phyloP scores from a whole-genome alignment of 2,329 filamentous ascomycete species.

The Curvularia spicifera region DNA sequence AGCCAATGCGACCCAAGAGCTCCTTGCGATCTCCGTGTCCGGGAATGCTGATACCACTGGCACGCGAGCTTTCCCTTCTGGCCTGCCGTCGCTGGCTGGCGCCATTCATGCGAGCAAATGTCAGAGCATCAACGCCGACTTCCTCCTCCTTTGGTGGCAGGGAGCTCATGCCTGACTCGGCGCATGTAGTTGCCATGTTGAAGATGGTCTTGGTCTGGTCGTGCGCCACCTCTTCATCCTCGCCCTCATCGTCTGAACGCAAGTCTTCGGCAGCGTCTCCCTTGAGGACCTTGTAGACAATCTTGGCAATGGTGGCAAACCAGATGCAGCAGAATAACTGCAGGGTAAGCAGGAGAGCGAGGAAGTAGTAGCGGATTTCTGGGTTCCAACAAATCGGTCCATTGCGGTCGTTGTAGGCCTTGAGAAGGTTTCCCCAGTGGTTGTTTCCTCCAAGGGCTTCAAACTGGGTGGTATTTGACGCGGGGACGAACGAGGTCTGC shows the following conservation, averaged over 20 bases:
- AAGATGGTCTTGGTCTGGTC: constrained; percentile 29
- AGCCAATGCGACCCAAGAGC: constrained; percentile 80
- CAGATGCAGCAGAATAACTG: constrained; percentile 83
- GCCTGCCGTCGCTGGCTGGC: constrained; percentile 57
- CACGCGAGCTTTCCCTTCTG: constrained; percentile 58
- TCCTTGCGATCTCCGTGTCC: constrained; percentile 80
- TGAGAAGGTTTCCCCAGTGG: constrained; percentile 66
- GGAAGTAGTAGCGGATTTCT: constrained; percentile 76
- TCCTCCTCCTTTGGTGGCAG: constrained; percentile 69
- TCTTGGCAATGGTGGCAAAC: constrained; percentile 86
- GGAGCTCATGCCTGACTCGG: constrained; percentile 38
- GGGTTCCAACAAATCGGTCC: constrained; percentile 82
- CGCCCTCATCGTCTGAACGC: constrained; percentile 84
- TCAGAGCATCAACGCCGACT: constrained; percentile 74
- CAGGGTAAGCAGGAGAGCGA: constrained; percentile 76
- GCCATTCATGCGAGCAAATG: constrained; percentile 60
- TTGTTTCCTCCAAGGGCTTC: constrained; percentile 51
- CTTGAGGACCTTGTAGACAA: constrained; percentile 79
- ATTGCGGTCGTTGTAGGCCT: constrained; percentile 73
- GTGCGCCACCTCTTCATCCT: constrained; percentile 63
- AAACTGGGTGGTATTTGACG: constrained; percentile 57
- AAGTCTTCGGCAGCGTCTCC: constrained; percentile 82
- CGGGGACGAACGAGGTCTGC: constrained; percentile 53
- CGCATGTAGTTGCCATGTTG: constrained; percentile 38
- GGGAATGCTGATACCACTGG: constrained; percentile 65